These are phyloP conservation scores for Dichotomocladium elegans DNA, from an alignment of 371 early-diverging fungal genomes.

Conservation along the genomic window DNA sequence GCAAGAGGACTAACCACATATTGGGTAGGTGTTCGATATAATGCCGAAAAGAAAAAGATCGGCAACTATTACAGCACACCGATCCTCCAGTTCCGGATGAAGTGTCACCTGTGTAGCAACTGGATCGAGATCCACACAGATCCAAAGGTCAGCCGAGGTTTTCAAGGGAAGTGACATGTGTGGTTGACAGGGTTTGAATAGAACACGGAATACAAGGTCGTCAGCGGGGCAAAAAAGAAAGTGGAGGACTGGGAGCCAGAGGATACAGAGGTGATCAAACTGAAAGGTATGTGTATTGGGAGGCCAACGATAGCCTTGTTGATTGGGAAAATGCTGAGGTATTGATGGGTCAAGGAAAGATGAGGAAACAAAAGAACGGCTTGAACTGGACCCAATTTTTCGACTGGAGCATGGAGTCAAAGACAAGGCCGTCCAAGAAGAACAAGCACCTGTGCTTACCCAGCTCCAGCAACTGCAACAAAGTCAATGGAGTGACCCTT, in stretches of 20 bases:
- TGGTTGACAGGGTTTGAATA: slow-evolving; percentile 14
- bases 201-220: slow-evolving; percentile 77
- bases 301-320: too few species aligned
- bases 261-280: slow-evolving; percentile 63
- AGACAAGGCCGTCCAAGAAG: slow-evolving; percentile 54
- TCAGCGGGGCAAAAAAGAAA: slow-evolving; percentile 74
- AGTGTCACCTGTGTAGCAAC: slow-evolving; percentile 82
- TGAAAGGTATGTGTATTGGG: slow-evolving; percentile 43
- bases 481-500: slow-evolving; percentile 77
- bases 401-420: slow-evolving; percentile 61
- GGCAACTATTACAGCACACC: slow-evolving; percentile 89
- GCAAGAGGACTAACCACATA: too few species aligned
- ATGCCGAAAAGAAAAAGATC: slow-evolving; percentile 92
- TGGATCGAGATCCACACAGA: slow-evolving; percentile 94
- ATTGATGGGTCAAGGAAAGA: too few species aligned
- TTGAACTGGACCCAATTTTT: slow-evolving; percentile 64
- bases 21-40: slow-evolving; percentile 79
- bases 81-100: slow-evolving; percentile 88
- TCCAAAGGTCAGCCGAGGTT: slow-evolving; percentile 69
- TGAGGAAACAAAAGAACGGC: slow-evolving; percentile 50
- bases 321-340: too few species aligned
- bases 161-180: not conserved
- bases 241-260: slow-evolving; percentile 72
- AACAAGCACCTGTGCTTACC: slow-evolving; percentile 47
- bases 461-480: slow-evolving; percentile 61